phyloP scores from a whole-genome alignment of 2,329 filamentous ascomycete genomes.

The Pseudogymnoascus sp. region DNA sequence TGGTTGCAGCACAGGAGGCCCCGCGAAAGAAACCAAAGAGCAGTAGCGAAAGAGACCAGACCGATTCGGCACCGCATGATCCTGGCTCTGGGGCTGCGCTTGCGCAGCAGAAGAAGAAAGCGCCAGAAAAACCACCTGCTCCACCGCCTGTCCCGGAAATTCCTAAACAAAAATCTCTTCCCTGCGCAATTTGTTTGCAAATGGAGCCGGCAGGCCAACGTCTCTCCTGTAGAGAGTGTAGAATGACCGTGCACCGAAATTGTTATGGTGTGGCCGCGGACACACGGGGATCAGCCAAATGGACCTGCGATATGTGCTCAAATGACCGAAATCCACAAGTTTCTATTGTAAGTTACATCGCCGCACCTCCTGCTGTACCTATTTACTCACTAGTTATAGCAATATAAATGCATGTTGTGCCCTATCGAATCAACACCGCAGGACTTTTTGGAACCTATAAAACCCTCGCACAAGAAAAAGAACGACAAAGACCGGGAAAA shows the following conservation, averaged over 20 bases:
- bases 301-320: constrained; percentile 90
- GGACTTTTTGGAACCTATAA: constrained; percentile 77
- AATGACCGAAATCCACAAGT: constrained; percentile 90
- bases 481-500: constrained; percentile 84
- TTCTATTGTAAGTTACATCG: constrained; percentile 61
- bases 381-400: constrained; percentile 37
- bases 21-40: constrained; percentile 58
- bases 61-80: constrained; percentile 39
- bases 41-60: constrained; percentile 39
- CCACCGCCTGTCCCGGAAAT: not conserved
- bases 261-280: constrained; percentile 82
- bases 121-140: constrained; percentile 41
- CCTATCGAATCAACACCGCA: constrained; percentile 72
- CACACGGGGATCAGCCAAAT: constrained; percentile 61
- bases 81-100: constrained; percentile 22
- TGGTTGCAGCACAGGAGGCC: constrained; percentile 37
- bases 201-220: constrained; percentile 63
- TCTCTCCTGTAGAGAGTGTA: constrained; percentile 76
- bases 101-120: constrained; percentile 40
- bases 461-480: constrained; percentile 76
- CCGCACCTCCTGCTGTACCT: constrained; percentile 13
- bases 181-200: constrained; percentile 76
- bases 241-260: constrained; percentile 79
- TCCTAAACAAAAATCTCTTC: constrained; percentile 31
- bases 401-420: constrained; percentile 89